A percentile compares a stretch with the other conserved stretches of the same genome.
Conservation (phyloP, 805 yeast species). For the Dipodascus geniculatus region DNA sequence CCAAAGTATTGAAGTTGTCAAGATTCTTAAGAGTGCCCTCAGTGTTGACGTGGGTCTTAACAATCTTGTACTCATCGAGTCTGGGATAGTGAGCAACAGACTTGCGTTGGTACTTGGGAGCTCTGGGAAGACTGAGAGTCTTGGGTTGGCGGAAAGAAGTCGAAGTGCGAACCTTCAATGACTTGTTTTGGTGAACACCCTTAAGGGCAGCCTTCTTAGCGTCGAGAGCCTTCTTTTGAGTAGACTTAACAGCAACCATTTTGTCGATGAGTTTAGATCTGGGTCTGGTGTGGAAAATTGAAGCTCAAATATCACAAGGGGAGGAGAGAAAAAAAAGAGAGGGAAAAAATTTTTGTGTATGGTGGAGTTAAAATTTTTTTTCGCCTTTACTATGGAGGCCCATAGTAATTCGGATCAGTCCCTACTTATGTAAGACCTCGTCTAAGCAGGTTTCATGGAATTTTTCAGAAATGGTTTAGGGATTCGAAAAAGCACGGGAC, state of each 20-base stretch:
- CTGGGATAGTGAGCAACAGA: slow-evolving; percentile 96
- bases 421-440: too few relatives aligned
- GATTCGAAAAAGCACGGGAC: not conserved
- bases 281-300: not conserved
- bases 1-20: slow-evolving; percentile 98
- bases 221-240: slow-evolving; percentile 71
- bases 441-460: too few relatives aligned
- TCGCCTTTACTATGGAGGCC: not conserved
- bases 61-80: slow-evolving; percentile 89
- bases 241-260: slow-evolving; percentile 1
- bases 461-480: not conserved
- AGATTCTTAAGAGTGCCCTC: slow-evolving; percentile 99
- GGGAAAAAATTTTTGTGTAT: not conserved
- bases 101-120: slow-evolving; percentile 92
- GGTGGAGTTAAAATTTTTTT: not conserved
- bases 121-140: slow-evolving; percentile 87
- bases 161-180: slow-evolving; percentile 85
- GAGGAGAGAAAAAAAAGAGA: not conserved
- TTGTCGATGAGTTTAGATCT: not conserved
- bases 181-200: slow-evolving; percentile 89
- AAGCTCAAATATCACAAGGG: not conserved
- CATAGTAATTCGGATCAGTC: not conserved
- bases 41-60: slow-evolving; percentile 90
- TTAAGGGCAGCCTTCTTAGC: slow-evolving; percentile 98
- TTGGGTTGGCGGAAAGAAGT: slow-evolving; percentile 96